phyloP scores from a whole-genome alignment of 164 flowering plant species.

The Macadamia integrifolia region DNA sequence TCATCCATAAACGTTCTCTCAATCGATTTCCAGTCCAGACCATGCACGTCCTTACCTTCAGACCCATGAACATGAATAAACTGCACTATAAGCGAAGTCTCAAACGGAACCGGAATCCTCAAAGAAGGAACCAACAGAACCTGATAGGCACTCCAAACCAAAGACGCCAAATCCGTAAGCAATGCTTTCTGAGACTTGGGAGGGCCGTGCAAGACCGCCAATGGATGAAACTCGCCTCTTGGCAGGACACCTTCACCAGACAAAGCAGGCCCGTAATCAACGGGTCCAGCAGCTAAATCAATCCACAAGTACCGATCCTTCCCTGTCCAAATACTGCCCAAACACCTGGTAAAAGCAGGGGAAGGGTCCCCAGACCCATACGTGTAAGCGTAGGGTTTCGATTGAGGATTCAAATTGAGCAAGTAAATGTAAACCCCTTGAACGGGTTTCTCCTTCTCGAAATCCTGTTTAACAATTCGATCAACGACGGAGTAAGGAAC shows the following conservation, averaged over 20 bases:
- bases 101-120: too few relatives aligned
- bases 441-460: conserved; percentile 46
- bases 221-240: conserved; percentile 80
- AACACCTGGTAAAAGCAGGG: conserved; percentile 51
- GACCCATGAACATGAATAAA: too few relatives aligned
- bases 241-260: conserved; percentile 91
- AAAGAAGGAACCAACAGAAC: conserved; percentile 74
- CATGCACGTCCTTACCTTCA: too few relatives aligned
- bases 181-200: conserved; percentile 78
- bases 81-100: too few relatives aligned
- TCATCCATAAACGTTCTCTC: too few relatives aligned
- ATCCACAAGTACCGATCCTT: conserved; percentile 80
- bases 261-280: conserved; percentile 81
- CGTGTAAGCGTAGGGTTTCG: conserved; percentile 61
- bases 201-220: conserved; percentile 66
- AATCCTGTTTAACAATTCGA: conserved; percentile 41
- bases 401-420: conserved; percentile 44
- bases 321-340: conserved; percentile 74
- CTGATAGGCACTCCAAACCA: conserved; percentile 89
- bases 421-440: conserved; percentile 53
- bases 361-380: conserved; percentile 50
- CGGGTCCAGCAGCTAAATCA: conserved; percentile 89
- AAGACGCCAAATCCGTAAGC: conserved; percentile 68
- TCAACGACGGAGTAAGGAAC: conserved; percentile 46
- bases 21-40: too few relatives aligned